These are phyloP conservation scores for Tuber aestivum DNA, from an alignment of 495 filamentous ascomycete genomes.

Conservation along the genomic window DNA sequence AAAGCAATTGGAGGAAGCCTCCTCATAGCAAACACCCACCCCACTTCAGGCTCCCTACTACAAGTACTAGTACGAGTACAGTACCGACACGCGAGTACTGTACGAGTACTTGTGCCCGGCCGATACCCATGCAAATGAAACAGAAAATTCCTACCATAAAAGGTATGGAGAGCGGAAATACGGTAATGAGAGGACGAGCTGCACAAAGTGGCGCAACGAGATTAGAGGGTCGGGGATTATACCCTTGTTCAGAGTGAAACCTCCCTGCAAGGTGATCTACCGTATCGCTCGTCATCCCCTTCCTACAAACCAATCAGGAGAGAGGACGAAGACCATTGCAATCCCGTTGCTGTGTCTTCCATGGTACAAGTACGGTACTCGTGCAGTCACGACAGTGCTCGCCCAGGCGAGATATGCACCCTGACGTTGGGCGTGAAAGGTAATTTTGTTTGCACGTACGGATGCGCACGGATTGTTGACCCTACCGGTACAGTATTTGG, in stretches of 20 bases:
- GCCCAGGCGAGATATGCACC: background rate
- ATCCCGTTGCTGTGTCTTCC: background rate
- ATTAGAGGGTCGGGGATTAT: slow-evolving; percentile 4
- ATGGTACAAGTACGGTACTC: too few relatives aligned
- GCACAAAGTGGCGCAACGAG: background rate
- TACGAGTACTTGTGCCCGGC: too few relatives aligned
- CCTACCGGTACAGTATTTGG: too few relatives aligned
- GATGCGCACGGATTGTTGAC: background rate
- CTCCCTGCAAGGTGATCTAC: background rate
- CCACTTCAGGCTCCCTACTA: background rate
- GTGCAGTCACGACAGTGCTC: background rate
- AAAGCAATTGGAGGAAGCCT: background rate
- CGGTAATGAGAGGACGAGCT: background rate
- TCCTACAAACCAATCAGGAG: background rate
- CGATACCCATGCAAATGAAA: background rate
- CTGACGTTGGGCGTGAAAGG: background rate
- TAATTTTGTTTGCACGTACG: background rate
- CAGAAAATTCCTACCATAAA: background rate
- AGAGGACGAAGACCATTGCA: background rate
- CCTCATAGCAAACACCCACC: background rate
- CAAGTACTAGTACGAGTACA: too few relatives aligned
- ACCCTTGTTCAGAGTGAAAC: background rate
- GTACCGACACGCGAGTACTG: too few relatives aligned
- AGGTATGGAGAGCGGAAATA: background rate
- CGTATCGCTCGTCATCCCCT: background rate